Evolutionary conservation across 495 filamentous ascomycete species (phyloP), one percentile per base, ranked within the genome.

Genomic region (Penicillium atrosanguineum): DNA sequence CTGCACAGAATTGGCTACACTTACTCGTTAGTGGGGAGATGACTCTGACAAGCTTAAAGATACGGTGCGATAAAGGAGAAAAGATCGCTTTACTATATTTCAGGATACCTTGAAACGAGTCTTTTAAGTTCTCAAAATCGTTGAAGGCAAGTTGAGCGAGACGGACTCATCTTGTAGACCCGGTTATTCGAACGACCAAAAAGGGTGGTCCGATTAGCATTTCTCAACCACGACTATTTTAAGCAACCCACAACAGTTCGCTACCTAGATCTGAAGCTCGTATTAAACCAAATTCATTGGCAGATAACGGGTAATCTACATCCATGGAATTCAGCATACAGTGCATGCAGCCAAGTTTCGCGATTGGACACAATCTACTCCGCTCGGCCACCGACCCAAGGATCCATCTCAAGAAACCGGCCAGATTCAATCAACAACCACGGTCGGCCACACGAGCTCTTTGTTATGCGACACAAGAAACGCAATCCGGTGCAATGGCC

Each of bases 361-460:
- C 53, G 37, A 63, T 60, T 63, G 61, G 61, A 36, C 25, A 28
- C 7, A 36, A 51, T 57, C 42, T 52, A 55, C 57, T 63, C 56
- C 56, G 53, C 53, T 40, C 38, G 38, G 38, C n/a, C 38, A 7
- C 38, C 38, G n/a, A 21, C 34, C 50, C 50, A 53, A 46, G 50
- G 50, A 39, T 39, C n/a, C 7, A 40, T 21, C 19, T 46, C 34
- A 3, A 53, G 43, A 37, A 53, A 53, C 43, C 9, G 15, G 11
- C 37, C 21, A 38, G 20, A 36, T 29, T 40, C 15, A 29, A 31
- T 14, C 34, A 46, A 5, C 14, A 40, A 19, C 42, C 50, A 45
- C 40, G 50, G 29, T 38, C 31, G 28, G 2, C 15, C 31, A 15
- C 12, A 34, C 31, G 9, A 34, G 14, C 31, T 34, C 31, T 34